Base-by-base conservation (phyloP, 495 filamentous ascomycete genomes). In the Penicillium maclennaniae region DNA sequence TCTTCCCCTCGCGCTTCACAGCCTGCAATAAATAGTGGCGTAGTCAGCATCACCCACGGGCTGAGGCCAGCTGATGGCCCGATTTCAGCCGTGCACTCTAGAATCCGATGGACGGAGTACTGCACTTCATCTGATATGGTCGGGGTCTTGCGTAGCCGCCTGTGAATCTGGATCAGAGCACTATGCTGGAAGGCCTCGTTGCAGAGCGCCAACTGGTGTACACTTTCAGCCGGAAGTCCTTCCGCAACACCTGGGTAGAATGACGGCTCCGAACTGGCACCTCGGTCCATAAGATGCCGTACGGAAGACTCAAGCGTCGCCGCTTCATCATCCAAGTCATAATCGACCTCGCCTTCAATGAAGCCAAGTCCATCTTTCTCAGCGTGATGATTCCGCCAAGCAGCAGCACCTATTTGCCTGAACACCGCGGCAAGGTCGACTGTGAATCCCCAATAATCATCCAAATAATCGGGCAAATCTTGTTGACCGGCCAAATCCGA, bases 361-460 rank as follows among this genome's bases (percentile, higher is more conserved):
- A 61, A 59, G 1, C 55, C 59, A 12, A 49, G 53, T 7, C 37
- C 34, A 4, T 45, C 25, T 23, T 51, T 56, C 51, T 59, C 55
- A 4, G 51, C 57, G 37, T 67, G 62, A 31, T 69, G 62, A 17
- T 41, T 62, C 27, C 69, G 65, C 74, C 74, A 77, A 12, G 74
- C 69, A 7, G 66, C 70, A 19, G 69, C 69, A 5, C 74, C 74
- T 17, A 77, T 77, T 38, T 65, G 63, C 10, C 72, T 65, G 47
- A 77, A 77, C 9, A 77, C 67, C 25, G 70, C 66, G 7, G 74
- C 62, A 15, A 77, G 47, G 40, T 68, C 63, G 10, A 74, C 65
- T 7, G 72, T 74, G 49, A 77, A 77, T 0, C 74, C 73, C 74
- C 74, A 77, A 41, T 77, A 77, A 47, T 77, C 74, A 53, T 77